These are phyloP conservation scores for Tritrichomonas foetus DNA, from an alignment of 208 protist genomes.

Conservation along the genomic window DNA sequence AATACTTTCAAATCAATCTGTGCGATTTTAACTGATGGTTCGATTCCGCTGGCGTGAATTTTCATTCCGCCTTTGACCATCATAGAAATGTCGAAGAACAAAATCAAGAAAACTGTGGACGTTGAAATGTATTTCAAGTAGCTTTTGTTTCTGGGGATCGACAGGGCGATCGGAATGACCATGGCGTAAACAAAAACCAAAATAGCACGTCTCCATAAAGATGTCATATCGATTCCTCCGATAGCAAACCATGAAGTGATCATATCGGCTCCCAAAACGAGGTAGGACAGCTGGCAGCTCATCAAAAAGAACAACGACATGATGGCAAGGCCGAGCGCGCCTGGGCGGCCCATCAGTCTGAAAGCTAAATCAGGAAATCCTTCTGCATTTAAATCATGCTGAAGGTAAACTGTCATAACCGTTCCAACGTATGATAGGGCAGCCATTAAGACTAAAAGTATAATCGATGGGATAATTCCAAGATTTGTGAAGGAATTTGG, in stretches of 20 bases:
- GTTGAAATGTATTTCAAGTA: not conserved
- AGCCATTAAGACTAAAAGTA: not conserved
- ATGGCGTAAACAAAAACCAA: not conserved
- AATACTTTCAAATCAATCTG: not conserved
- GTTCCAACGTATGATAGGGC: not conserved
- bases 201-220: not conserved
- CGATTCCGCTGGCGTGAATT: not conserved
- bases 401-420: not conserved
- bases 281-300: not conserved
- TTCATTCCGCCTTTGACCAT: not conserved
- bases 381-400: not conserved
- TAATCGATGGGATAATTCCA: not conserved
- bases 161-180: not conserved
- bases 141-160: not conserved
- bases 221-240: not conserved
- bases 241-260: not conserved
- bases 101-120: not conserved
- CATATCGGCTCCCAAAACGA: not conserved
- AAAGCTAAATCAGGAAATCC: not conserved
- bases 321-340: not conserved
- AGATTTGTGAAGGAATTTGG: not conserved
- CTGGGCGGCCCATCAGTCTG: not conserved
- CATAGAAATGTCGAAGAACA: not conserved
- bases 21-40: not conserved
- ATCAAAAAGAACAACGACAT: not conserved